Evolutionary conservation across 495 filamentous ascomycete species (phyloP), one percentile per base, ranked within the genome.

Genomic region (Neurospora sp.): DNA sequence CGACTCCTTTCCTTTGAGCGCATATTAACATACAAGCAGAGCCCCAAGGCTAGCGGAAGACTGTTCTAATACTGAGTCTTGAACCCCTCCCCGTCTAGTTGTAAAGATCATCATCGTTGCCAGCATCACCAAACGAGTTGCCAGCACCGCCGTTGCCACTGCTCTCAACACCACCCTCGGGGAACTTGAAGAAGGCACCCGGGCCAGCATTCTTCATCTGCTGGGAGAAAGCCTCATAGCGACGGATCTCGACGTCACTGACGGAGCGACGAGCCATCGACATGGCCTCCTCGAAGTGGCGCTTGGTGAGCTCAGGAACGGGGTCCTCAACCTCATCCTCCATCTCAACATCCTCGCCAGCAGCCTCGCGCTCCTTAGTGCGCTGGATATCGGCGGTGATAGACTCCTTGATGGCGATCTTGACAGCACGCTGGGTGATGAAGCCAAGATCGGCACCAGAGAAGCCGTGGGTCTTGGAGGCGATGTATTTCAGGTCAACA

Each of bases 361-460:
- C 91, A 72, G 92, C 94, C 82, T 97, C 96, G 73, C 92, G 94
- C 75, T 89, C 89, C 87, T 96, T 97, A 75, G 85, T 85, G 74
- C 92, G 91, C 85, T 97, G 92, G 74, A 99, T 97, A 71, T 98
- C 94, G 69, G 86, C 79, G 12, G 89, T 83, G 81, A 99, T 99
- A n/a, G 94, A 88, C 83, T 99, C 90, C 88, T 98, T 99, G 86
- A 99, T 99, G 74, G 96, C 96, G 76, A 99, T 90, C 89, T 99
- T 99, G 87, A 97, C 95, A 73, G 96, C 96, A 80, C 96, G 94
- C 85, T 99, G 96, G 31, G 96, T 97, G 80, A 99, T 92, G 86
- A 98, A 99, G 76, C 95, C 96, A 81, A 99, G 89, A 92, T 99
- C 96, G 80, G 96, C 96, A 93, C 96, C 96, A 73, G 96, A 98